These are phyloP conservation scores for Cicer yamashitae DNA, from an alignment of 306 rosid genomes.

Conservation along the genomic window DNA sequence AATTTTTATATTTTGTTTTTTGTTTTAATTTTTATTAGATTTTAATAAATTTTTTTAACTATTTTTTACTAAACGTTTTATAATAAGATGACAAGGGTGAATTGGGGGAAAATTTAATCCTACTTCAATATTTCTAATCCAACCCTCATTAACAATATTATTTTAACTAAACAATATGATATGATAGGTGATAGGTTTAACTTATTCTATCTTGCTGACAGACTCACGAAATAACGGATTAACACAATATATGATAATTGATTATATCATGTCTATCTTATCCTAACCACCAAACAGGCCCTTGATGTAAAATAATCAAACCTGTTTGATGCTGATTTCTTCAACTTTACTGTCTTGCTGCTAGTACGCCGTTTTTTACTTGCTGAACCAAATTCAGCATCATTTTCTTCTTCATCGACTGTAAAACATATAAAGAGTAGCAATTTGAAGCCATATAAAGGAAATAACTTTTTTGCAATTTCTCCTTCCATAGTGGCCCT, in stretches of 20 bases:
- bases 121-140: background rate
- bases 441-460: constrained; percentile 35
- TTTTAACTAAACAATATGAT: background rate
- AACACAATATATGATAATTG: background rate
- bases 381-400: constrained; percentile 79
- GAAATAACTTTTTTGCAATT: constrained; percentile 38
- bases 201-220: background rate
- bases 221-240: background rate
- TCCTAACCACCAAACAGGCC: background rate
- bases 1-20: background rate
- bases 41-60: background rate
- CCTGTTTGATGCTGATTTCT: constrained; percentile 78
- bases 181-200: background rate
- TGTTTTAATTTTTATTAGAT: background rate
- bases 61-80: background rate
- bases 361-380: constrained; percentile 81
- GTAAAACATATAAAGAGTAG: constrained; percentile 40
- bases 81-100: background rate
- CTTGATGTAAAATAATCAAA: constrained; percentile 46
- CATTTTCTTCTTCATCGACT: constrained; percentile 84
- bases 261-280: background rate
- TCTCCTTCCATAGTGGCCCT: constrained; percentile 24
- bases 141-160: background rate
- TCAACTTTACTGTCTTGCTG: constrained; percentile 69
- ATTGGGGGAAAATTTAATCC: constrained; percentile 5